Conservation (phyloP, 495 filamentous ascomycete genomes). For the Xylaria bambusicola region DNA sequence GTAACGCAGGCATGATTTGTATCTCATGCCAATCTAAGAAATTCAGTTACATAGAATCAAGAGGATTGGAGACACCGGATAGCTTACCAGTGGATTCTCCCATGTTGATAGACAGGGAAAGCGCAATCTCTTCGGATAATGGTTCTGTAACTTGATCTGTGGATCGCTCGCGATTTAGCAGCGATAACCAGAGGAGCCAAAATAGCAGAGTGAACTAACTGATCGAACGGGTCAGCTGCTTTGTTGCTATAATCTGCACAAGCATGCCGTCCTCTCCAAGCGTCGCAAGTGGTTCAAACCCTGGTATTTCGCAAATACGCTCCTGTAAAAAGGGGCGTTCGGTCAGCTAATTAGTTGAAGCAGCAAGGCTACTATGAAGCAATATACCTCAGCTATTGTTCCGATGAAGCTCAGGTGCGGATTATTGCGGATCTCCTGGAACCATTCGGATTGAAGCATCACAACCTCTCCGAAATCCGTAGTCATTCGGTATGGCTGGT, state of each 20-base stretch:
- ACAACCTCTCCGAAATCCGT: constrained; percentile 32
- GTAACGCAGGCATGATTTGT: constrained; percentile 12
- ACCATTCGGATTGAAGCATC: constrained; percentile 46
- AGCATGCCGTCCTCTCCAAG: constrained; percentile 24
- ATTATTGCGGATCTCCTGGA: constrained; percentile 53
- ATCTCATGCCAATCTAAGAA: neutral
- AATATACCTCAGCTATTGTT: constrained; percentile 39
- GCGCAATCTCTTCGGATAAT: constrained; percentile 45
- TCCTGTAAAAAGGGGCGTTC: constrained; percentile 7
- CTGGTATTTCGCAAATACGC: constrained; percentile 35
- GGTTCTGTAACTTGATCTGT: constrained; percentile 36
- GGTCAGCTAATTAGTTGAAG: neutral
- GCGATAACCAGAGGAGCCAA: neutral
- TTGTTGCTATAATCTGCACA: constrained; percentile 44
- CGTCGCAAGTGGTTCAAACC: constrained; percentile 47
- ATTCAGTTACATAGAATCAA: neutral
- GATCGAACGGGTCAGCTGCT: constrained; percentile 50
- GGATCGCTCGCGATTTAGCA: too few relatives aligned
- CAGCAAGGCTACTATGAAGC: neutral
- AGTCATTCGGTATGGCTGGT: constrained; percentile 30
- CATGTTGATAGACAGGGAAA: constrained; percentile 36
- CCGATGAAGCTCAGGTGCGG: constrained; percentile 36
- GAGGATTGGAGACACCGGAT: neutral
- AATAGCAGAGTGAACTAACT: constrained; percentile 26
- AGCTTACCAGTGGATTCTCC: constrained; percentile 19